phyloP scores from a whole-genome alignment of 106 monocot genomes.

The Dendrobium chrysotoxum region DNA sequence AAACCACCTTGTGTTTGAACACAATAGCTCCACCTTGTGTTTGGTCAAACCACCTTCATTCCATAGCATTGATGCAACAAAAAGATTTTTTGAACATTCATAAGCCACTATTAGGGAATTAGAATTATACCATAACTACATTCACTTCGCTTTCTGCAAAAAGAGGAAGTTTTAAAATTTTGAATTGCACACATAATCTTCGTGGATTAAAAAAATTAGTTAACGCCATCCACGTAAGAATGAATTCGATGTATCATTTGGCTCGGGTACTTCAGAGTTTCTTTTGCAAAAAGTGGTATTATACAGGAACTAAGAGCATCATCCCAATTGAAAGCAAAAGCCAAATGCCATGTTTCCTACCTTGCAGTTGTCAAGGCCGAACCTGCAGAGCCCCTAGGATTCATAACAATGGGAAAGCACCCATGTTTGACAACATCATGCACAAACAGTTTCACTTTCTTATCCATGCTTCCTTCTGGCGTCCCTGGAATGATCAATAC shows the following conservation, averaged over 20 bases:
- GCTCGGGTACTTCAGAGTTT: not conserved
- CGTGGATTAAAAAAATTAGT: not conserved
- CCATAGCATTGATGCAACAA: not conserved
- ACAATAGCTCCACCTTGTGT: no score
- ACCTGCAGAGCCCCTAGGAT: conserved; percentile 86
- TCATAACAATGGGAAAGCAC: conserved; percentile 83
- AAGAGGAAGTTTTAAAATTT: no score
- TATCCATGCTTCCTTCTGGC: conserved; percentile 62
- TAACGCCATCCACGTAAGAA: not conserved
- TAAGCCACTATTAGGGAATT: not conserved
- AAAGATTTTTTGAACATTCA: not conserved
- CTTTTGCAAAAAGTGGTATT: not conserved
- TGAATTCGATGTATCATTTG: not conserved
- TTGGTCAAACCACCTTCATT: no score
- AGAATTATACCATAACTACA: not conserved
- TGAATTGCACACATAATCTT: not conserved
- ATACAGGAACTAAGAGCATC: not conserved
- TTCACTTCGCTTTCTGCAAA: no score
- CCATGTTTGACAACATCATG: conserved; percentile 52
- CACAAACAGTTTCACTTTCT: conserved; percentile 46
- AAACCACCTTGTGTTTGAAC: no score
- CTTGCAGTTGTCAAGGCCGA: conserved; percentile 80
- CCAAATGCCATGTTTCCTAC: conserved; percentile 17
- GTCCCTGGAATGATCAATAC: conserved; percentile 82
- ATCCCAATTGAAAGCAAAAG: not conserved